Base-by-base conservation (phyloP, 2,329 filamentous ascomycete genomes). In the Ilyonectria destructans region DNA sequence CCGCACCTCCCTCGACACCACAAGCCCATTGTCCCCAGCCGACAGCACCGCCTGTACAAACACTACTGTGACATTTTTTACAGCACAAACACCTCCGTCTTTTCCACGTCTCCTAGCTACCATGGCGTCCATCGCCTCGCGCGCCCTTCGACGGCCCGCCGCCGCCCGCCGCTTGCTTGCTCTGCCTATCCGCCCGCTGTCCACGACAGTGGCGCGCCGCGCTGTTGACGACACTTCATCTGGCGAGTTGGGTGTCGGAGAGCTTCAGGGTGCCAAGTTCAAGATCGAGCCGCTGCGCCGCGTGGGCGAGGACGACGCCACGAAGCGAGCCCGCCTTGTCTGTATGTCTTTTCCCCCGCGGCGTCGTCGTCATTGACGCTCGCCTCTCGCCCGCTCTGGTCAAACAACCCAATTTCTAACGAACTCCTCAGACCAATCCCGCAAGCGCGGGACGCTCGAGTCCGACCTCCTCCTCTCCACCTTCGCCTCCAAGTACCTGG, bases 381-480 rank as follows among this genome's bases (percentile, higher is more conserved):
- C 9, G 31, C 46, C 13, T 69, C n/a, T 17, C 31, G 9, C 59
- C 12, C 21, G 48, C 31, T 43, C 10, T 48, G 17, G 8, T 40
- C 23, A 31, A 33, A 29, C 23, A 19, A 48, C 9, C 23, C 23
- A 31, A 21, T 26, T 26, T 23, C 15, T 19, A 45, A 68, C 48
- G 46, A 46, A 33, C 31, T 59, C 51, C 31, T 29, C 51, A 98
- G 96, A 99, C 85, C 96, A 99, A 85, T 96, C 93, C 82, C 93
- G 96, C 76, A 99, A 99, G 84, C 91, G 96, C 80, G 96, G 96
- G 75, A 98, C 93, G 73, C 91, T 98, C 79, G 96, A 99, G 82
- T 95, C 93, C 71, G 96, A 99, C 81, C 93, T 99, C 62, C 90
- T 99, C 71, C 92, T 98, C 74, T 97, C 94, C 68, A 99, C 96